Evolutionary conservation across 2,329 filamentous ascomycete genomes (phyloP), one percentile per base, ranked within the genome.

Genomic region (Xylaria sp.): DNA sequence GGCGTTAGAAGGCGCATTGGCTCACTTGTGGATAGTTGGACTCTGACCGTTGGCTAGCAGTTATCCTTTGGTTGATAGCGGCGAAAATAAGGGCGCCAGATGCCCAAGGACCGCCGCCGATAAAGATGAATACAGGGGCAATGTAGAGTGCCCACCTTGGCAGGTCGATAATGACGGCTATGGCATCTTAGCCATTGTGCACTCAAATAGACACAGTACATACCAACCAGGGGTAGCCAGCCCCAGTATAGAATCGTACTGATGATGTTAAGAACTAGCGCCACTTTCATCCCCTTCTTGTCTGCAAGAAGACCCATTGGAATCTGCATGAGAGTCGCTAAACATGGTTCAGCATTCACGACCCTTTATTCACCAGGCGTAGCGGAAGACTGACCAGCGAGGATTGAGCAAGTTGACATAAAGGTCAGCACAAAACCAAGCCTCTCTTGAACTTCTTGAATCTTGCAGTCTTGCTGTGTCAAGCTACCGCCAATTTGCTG

Each of bases 281-380:
- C 60, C 17, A 31, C 7, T 14, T 31, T 63, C 19, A 21, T 50
- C 11, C 60, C 60, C 43, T 31, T 54, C 21, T 45, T 63, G 23
- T 63, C 60, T 2, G 60, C 55, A 9, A 63, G 17, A n/a, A 54
- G n/a, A 8, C 60, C 54, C 43, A 63, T 63, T 43, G 60, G 60
- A 38, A 63, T 59, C 28, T 63, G 60, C 55, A 59, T 63, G n/a
- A 63, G 35, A 28, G 60, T 63, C 9, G 60, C 60, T 63, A 25
- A 11, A 12, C n/a, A 12, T 17, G 12, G 15, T 14, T 63, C 21
- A 63, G 45, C 55, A 50, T 38, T 19, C 12, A n/a, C 15, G 25
- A 21, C 6, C 21, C 3, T 14, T 23, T 11, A 21, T 19, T 23
- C 17, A 6, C 12, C 12, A 3, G 21, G n/a, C n/a, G n/a, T 17